These are phyloP conservation scores for Candida ficus DNA, from an alignment of 805 yeast genomes.

Conservation along the genomic window DNA sequence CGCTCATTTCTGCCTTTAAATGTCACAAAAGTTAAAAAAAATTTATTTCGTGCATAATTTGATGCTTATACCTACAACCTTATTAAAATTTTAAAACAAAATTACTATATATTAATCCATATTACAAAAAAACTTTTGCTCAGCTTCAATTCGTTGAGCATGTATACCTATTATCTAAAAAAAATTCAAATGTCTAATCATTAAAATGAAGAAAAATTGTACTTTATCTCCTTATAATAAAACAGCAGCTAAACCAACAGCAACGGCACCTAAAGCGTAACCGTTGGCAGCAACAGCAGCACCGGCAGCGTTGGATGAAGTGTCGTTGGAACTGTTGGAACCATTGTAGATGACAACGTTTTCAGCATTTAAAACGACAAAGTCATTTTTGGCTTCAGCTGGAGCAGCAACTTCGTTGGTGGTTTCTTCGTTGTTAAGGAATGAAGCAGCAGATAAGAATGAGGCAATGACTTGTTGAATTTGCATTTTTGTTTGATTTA, in stretches of 20 bases:
- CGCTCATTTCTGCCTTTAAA: not conserved
- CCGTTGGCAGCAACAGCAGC: conserved; percentile 16
- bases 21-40: too few species aligned
- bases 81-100: too few species aligned
- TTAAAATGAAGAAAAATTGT: too few species aligned
- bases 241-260: conserved; percentile 23
- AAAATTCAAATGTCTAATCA: too few species aligned
- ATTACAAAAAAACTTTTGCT: too few species aligned
- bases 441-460: conserved; percentile 22
- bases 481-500: conserved; percentile 17
- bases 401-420: not conserved
- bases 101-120: too few species aligned
- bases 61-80: too few species aligned
- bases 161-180: too few species aligned
- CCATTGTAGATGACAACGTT: conserved; percentile 13
- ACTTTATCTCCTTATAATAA: conserved; percentile 19
- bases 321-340: conserved; percentile 22
- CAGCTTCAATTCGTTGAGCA: too few species aligned
- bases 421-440: conserved; percentile 10
- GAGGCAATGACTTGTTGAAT: conserved; percentile 28
- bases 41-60: too few species aligned
- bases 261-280: conserved; percentile 21
- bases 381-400: not conserved
- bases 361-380: conserved; percentile 6
- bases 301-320: conserved; percentile 24